phyloP scores from a whole-genome alignment of 2,329 filamentous ascomycete species.

The Ascochyta lentis region DNA sequence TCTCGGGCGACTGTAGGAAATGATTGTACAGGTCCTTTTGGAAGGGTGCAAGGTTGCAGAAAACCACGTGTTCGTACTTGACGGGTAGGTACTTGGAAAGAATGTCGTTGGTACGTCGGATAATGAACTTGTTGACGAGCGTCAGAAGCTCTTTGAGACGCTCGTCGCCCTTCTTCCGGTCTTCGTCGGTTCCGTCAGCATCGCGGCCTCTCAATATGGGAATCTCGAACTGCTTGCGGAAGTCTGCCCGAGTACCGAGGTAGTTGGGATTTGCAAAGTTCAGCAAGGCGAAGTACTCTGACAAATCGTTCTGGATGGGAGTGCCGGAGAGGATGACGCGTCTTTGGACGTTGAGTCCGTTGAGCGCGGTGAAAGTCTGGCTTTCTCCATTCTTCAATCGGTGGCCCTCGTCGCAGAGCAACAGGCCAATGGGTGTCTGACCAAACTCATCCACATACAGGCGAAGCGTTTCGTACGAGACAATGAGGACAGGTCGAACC shows the following conservation, averaged over 20 bases:
- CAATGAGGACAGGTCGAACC: conserved; percentile 91
- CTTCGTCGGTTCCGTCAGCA: conserved; percentile 82
- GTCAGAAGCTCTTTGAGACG: conserved; percentile 79
- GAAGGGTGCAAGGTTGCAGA: conserved; percentile 93
- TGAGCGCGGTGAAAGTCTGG: conserved; percentile 91
- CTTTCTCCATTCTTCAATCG: conserved; percentile 96
- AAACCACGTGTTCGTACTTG: conserved; percentile 99
- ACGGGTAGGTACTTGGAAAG: conserved; percentile 95
- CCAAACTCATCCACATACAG: conserved; percentile 90
- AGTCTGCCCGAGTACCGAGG: conserved; percentile 86
- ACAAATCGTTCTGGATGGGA: conserved; percentile 97
- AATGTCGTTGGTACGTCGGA: conserved; percentile 96
- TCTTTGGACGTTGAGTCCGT: conserved; percentile 85
- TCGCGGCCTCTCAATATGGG: conserved; percentile 92
- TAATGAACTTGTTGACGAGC: conserved; percentile 97
- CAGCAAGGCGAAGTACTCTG: conserved; percentile 94
- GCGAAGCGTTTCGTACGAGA: conserved; percentile 95
- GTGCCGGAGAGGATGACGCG: conserved; percentile 96
- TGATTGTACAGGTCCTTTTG: conserved; percentile 94
- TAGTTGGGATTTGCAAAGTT: conserved; percentile 96
- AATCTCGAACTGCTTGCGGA: conserved; percentile 91
- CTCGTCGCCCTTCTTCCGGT: conserved; percentile 82
- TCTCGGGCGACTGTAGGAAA: conserved; percentile 94
- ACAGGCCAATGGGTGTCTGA: conserved; percentile 85
- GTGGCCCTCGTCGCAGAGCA: conserved; percentile 96